Base-by-base conservation (phyloP, 495 filamentous ascomycete genomes). In the Letharia lupina region DNA sequence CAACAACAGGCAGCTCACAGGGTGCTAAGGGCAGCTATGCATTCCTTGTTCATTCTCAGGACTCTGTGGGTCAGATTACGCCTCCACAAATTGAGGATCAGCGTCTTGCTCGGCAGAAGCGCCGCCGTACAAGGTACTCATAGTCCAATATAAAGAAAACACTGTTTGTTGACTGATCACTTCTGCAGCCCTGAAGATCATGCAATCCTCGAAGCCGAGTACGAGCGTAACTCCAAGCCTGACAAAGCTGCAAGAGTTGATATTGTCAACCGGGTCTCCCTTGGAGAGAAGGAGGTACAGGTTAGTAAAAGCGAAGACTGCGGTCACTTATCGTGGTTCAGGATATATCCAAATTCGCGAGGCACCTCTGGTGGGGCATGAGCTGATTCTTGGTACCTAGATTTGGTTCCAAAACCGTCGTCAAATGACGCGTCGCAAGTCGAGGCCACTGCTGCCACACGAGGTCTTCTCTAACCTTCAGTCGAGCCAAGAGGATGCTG, bases 331-430 rank as follows among this genome's bases (percentile, higher is more conserved):
- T 7, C n/a, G 23, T 33, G 11, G 33, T 45, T 60, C 18, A n/a
- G 50, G 13, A 60, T 41, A 48, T 9, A 20, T 20, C 11, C 28
- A 54, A 4, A 16, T 13, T 10, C 40, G 23, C 28, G 8, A 23
- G 35, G 18, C 20, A 44, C 20, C 40, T 44, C 6, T 12, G n/a
- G 6, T n/a, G 44, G 54, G 45, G 20, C 15, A 23, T 56, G 50
- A 35, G 33, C 64, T 59, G 42, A 67, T 23, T 54, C 40, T 61
- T 15, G 42, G 35, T 61, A 57, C 33, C 13, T 74, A 98, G 94
- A 96, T 99, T 70, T 99, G 95, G 95, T 99, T 99, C 77, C 95
- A 98, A 74, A 99, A 99, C 71, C 87, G 93, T 73, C 85, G 95
- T 67, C 95, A 99, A 74, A 96, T 92, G 77, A 88, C 92, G 71